These are phyloP conservation scores for Exophiala mesophila DNA, from an alignment of 2,329 filamentous ascomycete genomes.

Conservation along the genomic window DNA sequence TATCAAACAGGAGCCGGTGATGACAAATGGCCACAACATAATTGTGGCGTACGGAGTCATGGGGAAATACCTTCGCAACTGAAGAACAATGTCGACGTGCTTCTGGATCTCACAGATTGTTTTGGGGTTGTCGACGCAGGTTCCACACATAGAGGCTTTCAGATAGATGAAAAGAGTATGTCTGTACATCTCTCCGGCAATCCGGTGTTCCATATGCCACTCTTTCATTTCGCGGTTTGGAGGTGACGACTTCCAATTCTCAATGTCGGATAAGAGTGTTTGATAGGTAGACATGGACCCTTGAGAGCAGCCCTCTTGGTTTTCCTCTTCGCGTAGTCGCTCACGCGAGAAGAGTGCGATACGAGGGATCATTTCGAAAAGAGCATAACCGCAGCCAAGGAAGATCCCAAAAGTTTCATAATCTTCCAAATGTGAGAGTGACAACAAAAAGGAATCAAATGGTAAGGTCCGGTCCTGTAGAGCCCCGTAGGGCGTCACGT, in stretches of 20 bases:
- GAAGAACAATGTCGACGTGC: constrained; percentile 7
- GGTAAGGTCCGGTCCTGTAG: constrained; percentile 6
- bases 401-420: constrained; percentile 18
- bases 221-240: constrained; percentile 5
- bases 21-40: constrained; percentile 22
- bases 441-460: constrained; percentile 9
- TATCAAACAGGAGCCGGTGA: constrained; percentile 21
- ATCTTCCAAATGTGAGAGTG: constrained; percentile 8
- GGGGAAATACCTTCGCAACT: neutral
- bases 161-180: constrained; percentile 13
- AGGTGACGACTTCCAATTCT: constrained; percentile 8
- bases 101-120: constrained; percentile 8
- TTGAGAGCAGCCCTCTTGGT: neutral
- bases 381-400: constrained; percentile 14
- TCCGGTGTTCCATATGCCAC: constrained; percentile 6
- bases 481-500: constrained; percentile 15
- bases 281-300: constrained; percentile 2
- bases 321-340: constrained; percentile 11
- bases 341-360: constrained; percentile 12
- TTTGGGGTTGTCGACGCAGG: constrained; percentile 13
- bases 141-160: constrained; percentile 10
- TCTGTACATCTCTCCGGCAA: constrained; percentile 11
- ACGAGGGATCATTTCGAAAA: constrained; percentile 19
- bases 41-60: constrained; percentile 11
- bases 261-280: constrained; percentile 2